These are phyloP conservation scores for Canavalia ensiformis DNA, from an alignment of 306 rosid genomes.

Conservation along the genomic window DNA sequence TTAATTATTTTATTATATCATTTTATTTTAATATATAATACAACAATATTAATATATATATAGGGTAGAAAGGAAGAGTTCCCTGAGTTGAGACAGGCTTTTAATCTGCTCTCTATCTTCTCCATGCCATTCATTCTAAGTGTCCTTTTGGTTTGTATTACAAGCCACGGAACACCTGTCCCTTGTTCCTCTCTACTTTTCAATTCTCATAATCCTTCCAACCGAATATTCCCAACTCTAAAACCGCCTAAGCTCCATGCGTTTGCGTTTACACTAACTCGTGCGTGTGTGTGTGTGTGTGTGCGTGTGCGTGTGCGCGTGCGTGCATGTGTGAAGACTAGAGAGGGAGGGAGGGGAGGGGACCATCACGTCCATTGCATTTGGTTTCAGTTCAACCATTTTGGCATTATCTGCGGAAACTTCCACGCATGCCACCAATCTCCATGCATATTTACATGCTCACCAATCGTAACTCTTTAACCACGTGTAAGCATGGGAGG, in stretches of 20 bases:
- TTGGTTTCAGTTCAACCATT: conserved; percentile 37
- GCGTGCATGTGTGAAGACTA: neutral
- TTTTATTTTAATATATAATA: too few species aligned
- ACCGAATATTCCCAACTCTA: conserved; percentile 51
- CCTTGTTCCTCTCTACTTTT: conserved; percentile 15
- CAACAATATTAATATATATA: too few species aligned
- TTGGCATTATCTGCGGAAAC: conserved; percentile 31
- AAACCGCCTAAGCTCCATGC: conserved; percentile 35
- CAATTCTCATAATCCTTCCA: neutral
- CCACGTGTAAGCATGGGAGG: conserved; percentile 62
- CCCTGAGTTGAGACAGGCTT: neutral
- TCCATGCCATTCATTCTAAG: neutral
- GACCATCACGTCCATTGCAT: neutral
- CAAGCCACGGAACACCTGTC: conserved; percentile 11
- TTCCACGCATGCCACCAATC: conserved; percentile 19
- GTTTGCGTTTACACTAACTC: conserved; percentile 1
- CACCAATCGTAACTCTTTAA: conserved; percentile 42
- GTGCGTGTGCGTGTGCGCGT: too few species aligned
- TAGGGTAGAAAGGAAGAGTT: neutral
- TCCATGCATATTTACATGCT: conserved; percentile 19
- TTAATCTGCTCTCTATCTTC: neutral
- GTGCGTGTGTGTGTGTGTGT: neutral
- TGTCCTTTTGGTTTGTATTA: neutral
- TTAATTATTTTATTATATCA: too few species aligned
- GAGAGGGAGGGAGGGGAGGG: neutral